Conservation (phyloP, 208 protist genomes). For the Crithidia acanthocephali region DNA sequence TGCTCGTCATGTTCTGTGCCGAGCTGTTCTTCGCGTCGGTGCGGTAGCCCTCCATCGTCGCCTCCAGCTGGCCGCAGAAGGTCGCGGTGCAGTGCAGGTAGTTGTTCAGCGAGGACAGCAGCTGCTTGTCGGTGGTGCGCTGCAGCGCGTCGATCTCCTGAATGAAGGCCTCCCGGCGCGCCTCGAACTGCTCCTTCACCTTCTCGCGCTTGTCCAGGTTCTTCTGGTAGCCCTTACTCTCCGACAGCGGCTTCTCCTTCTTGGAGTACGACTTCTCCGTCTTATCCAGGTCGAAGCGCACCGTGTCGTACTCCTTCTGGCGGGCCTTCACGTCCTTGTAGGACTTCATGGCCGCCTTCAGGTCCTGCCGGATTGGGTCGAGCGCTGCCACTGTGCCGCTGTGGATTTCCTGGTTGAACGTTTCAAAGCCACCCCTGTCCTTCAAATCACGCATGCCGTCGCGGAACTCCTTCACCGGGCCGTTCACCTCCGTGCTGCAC, state of each 20-base stretch:
- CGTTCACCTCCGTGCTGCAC: conserved; percentile 28
- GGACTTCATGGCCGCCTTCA: conserved; percentile 49
- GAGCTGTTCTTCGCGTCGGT: conserved; percentile 32
- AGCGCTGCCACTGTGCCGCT: conserved; percentile 33
- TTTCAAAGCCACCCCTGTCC: conserved; percentile 55
- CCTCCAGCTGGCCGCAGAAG: conserved; percentile 57
- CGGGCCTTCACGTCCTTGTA: conserved; percentile 35
- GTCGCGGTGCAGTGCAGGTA: conserved; percentile 53
- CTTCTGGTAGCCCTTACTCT: conserved; percentile 60
- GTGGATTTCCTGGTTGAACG: conserved; percentile 65
- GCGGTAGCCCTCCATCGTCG: conserved; percentile 54
- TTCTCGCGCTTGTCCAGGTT: conserved; percentile 48
- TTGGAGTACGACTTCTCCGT: conserved; percentile 74
- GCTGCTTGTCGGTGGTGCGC: conserved; percentile 17
- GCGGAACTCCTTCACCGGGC: conserved; percentile 41
- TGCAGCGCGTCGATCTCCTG: conserved; percentile 40
- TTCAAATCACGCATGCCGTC: conserved; percentile 64
- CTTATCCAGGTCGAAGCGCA: conserved; percentile 51
- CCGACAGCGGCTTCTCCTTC: conserved; percentile 63
- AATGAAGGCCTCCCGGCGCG: conserved; percentile 36
- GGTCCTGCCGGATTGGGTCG: conserved; percentile 33
- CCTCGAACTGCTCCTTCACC: conserved; percentile 40
- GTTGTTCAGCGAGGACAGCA: conserved; percentile 51
- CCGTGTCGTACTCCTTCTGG: conserved; percentile 61
- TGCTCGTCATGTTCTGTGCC: conserved; percentile 14